Evolutionary conservation across 768 basidiomycete genomes (phyloP).

Genomic region (Pisolithus sp.): DNA sequence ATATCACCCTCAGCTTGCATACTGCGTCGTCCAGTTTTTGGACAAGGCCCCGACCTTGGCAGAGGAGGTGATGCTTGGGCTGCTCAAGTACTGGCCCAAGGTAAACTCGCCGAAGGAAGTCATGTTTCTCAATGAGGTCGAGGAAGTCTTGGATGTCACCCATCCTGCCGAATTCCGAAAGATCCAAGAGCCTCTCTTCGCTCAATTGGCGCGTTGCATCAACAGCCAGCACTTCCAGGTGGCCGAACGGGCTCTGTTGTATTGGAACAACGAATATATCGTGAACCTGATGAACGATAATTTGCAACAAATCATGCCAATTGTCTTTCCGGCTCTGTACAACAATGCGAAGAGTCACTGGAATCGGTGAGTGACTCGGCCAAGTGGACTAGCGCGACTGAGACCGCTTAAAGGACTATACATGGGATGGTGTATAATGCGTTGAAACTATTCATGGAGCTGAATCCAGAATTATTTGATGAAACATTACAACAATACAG

Average conservation of each 20-base stretch:
- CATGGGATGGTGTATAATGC: conserved; percentile 99
- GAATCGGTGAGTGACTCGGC: conserved; percentile 71
- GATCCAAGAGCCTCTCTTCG: conserved; percentile 88
- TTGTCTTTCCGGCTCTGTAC: conserved; percentile 95
- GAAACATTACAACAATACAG: conserved; percentile 91
- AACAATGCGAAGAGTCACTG: conserved; percentile 96
- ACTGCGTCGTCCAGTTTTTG: conserved; percentile 97
- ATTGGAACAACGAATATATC: conserved; percentile 99
- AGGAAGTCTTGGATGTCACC: conserved; percentile 97
- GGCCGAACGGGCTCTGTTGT: conserved; percentile 91
- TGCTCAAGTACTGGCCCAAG: conserved; percentile 98
- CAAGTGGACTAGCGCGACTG: conserved; percentile 1
- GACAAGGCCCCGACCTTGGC: conserved; percentile 92
- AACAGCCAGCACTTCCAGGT: conserved; percentile 99
- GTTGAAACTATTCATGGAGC: conserved; percentile 97
- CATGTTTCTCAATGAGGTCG: conserved; percentile 99
- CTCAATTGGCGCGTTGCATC: conserved; percentile 93
- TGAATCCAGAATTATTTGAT: conserved; percentile 94
- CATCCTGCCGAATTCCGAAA: conserved; percentile 95
- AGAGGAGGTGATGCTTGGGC: conserved; percentile 91
- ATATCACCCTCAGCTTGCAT: conserved; percentile 98
- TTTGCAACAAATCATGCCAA: conserved; percentile 78
- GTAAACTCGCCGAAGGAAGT: conserved; percentile 99
- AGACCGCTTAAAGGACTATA: conserved; percentile 64
- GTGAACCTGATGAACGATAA: conserved; percentile 99